Percentiles rank a stretch among this genome's conserved stretches.
Conservation (phyloP, 75 land plant species). For the Pinus taeda region DNA sequence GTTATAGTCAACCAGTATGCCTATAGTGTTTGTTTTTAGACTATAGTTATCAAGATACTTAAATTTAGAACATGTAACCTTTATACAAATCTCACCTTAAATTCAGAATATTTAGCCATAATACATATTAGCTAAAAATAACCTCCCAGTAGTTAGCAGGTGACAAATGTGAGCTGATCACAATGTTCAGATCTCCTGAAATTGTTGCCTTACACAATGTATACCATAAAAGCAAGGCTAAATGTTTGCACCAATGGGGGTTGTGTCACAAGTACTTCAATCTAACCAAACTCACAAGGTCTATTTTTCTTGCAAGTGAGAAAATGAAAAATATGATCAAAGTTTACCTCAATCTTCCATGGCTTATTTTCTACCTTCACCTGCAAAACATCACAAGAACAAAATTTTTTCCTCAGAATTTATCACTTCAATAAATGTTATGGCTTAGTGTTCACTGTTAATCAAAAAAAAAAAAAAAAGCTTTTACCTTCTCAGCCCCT, state of each 20-base stretch:
- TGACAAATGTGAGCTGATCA: not conserved
- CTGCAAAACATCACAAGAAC: conserved; percentile 30
- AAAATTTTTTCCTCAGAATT: not conserved
- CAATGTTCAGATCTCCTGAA: not conserved
- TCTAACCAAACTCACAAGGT: not conserved
- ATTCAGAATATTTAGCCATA: not conserved
- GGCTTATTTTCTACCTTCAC: conserved; percentile 72
- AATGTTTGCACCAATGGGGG: not conserved
- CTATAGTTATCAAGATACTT: not conserved
- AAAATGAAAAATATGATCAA: not conserved
- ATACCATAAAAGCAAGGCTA: conserved; percentile 3
- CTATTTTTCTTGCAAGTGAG: not conserved
- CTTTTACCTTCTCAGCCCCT: conserved; percentile 79
- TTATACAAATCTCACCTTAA: too few relatives aligned
- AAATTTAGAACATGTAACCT: not conserved
- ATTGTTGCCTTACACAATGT: not conserved
- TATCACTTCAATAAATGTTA: not conserved
- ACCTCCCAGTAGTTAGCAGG: not conserved
- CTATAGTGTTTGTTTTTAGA: not conserved
- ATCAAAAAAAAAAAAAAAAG: not conserved
- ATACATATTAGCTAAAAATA: not conserved
- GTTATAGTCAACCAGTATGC: not conserved
- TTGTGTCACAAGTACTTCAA: not conserved
- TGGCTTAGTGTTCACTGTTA: not conserved
- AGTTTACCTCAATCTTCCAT: conserved; percentile 72